Conservation (phyloP, 805 yeast species). For the Ogataea salicorniae region DNA sequence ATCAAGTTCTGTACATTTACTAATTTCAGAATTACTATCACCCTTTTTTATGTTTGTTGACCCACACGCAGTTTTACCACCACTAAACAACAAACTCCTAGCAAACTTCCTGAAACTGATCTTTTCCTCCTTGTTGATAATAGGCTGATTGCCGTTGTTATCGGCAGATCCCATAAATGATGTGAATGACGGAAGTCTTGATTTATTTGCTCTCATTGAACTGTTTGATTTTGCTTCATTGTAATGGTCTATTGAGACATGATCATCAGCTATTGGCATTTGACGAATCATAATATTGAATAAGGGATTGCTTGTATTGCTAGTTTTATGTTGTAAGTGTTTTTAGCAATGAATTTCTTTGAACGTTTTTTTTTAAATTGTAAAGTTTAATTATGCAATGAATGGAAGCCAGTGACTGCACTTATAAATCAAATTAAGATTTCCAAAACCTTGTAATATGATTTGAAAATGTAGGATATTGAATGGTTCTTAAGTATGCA, state of each 20-base stretch:
- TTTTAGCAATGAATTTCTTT: no score
- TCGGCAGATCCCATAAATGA: constrained; percentile 17
- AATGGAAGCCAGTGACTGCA: no score
- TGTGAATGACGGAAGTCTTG: constrained; percentile 16
- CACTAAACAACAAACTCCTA: constrained; percentile 19
- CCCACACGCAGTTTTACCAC: neutral
- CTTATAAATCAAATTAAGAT: no score
- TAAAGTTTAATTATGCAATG: no score
- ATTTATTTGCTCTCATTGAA: constrained; percentile 9
- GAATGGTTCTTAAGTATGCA: no score
- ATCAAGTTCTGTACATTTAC: constrained; percentile 6
- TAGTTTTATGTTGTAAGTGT: neutral
- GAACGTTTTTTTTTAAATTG: no score
- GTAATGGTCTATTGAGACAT: constrained; percentile 1
- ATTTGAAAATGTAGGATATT: no score
- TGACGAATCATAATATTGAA: neutral
- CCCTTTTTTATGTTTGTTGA: neutral
- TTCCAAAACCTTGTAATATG: no score
- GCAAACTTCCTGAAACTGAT: constrained; percentile 24
- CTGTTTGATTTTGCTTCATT: constrained; percentile 2
- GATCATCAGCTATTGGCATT: neutral
- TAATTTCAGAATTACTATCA: neutral
- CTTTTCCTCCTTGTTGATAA: constrained; percentile 16
- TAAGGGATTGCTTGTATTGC: neutral
- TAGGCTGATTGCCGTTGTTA: neutral